phyloP scores from a whole-genome alignment of 2,329 filamentous ascomycete genomes.

The Colletotrichum aenigma region DNA sequence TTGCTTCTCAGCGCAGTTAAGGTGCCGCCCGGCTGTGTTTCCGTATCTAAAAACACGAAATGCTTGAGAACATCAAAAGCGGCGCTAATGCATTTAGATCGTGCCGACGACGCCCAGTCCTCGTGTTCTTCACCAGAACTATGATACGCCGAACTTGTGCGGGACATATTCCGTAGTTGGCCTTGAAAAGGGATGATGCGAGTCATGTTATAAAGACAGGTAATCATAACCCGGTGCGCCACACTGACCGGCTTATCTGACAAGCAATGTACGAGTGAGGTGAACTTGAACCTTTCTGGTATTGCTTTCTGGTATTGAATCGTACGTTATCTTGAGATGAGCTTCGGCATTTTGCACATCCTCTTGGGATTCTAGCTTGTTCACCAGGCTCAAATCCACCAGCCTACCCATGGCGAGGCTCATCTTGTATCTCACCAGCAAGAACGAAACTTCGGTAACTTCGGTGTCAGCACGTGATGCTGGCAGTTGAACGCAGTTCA shows the following conservation, averaged over 20 bases:
- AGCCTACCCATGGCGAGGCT: neutral
- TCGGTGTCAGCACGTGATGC: accelerated
- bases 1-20: accelerated
- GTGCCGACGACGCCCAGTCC: no score
- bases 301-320: accelerated
- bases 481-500: neutral
- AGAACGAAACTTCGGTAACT: neutral
- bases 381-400: neutral
- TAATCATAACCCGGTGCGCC: neutral
- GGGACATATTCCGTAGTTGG: no score
- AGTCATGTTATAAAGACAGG: neutral
- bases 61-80: accelerated
- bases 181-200: accelerated
- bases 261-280: neutral
- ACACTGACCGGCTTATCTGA: neutral
- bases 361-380: no score
- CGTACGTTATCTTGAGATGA: neutral
- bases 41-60: accelerated
- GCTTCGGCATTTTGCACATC: no score
- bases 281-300: neutral
- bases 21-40: neutral
- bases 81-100: accelerated
- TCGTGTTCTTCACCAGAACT: no score
- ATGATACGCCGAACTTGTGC: no score
- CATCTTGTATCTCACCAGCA: neutral